phyloP scores from a whole-genome alignment of 129 eudicot species.

The Erigeron canadensis region DNA sequence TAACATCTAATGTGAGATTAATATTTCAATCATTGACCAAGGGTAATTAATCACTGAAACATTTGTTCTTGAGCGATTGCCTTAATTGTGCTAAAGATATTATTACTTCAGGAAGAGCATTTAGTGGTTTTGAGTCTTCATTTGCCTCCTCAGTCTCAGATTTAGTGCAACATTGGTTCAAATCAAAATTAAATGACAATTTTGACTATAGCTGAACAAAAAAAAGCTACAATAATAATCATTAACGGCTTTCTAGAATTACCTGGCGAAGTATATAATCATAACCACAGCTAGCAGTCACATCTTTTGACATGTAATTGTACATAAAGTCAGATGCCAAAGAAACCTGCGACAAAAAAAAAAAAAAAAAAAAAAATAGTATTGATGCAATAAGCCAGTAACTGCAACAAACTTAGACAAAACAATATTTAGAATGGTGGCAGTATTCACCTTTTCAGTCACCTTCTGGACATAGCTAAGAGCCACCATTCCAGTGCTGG shows the following conservation, averaged over 20 bases:
- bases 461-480: conserved; percentile 81
- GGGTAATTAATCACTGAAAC: too few species aligned
- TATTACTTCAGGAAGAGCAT: too few species aligned
- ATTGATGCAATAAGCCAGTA: neutral
- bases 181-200: too few species aligned
- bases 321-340: conserved; percentile 81
- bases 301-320: conserved; percentile 77
- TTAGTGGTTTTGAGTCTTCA: too few species aligned
- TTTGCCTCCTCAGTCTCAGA: too few species aligned
- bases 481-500: conserved; percentile 87
- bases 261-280: conserved; percentile 85
- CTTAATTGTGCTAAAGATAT: too few species aligned
- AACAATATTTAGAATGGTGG: neutral
- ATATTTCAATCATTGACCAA: too few species aligned
- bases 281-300: conserved; percentile 79
- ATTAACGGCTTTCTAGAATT: neutral
- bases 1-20: too few species aligned
- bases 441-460: conserved; percentile 58
- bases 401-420: neutral
- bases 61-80: too few species aligned
- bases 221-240: neutral
- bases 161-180: too few species aligned
- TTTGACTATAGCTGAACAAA: too few species aligned
- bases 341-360: conserved; percentile 55
- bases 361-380: neutral